These are phyloP conservation scores for Nakazawaea holstii DNA, from an alignment of 805 yeast species.

Conservation along the genomic window DNA sequence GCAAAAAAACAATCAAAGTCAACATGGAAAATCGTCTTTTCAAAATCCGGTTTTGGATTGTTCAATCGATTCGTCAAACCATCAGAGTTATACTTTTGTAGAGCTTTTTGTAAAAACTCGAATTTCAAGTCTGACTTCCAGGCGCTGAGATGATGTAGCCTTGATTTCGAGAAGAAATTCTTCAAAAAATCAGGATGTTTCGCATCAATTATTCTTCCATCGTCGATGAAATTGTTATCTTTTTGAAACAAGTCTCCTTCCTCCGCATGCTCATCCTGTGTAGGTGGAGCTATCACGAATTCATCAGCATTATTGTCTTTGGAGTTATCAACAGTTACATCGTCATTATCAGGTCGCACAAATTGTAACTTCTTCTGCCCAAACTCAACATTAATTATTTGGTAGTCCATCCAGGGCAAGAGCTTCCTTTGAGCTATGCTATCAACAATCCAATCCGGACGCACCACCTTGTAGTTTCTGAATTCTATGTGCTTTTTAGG, in stretches of 20 bases:
- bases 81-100: conserved; percentile 16
- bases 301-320: conserved; percentile 10
- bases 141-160: conserved; percentile 82
- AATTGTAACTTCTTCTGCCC: conserved; percentile 45
- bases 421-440: conserved; percentile 43
- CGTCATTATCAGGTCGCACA: neutral
- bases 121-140: conserved; percentile 77
- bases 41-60: neutral
- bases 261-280: conserved; percentile 5
- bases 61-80: too few relatives aligned
- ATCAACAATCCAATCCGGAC: conserved; percentile 77
- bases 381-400: conserved; percentile 44
- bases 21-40: conserved; percentile 57
- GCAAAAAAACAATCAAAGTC: conserved; percentile 96
- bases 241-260: neutral
- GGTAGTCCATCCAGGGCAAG: conserved; percentile 68
- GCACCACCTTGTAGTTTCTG: conserved; percentile 66
- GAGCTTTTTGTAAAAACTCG: conserved; percentile 48
- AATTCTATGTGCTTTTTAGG: conserved; percentile 68
- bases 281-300: conserved; percentile 12
- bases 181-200: conserved; percentile 71
- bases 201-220: conserved; percentile 41
- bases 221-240: neutral
- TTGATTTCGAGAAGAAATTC: conserved; percentile 70
- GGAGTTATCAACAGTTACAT: conserved; percentile 2